Conservation (phyloP, 208 protist genomes). For the Leishmania martiniquensis region DNA sequence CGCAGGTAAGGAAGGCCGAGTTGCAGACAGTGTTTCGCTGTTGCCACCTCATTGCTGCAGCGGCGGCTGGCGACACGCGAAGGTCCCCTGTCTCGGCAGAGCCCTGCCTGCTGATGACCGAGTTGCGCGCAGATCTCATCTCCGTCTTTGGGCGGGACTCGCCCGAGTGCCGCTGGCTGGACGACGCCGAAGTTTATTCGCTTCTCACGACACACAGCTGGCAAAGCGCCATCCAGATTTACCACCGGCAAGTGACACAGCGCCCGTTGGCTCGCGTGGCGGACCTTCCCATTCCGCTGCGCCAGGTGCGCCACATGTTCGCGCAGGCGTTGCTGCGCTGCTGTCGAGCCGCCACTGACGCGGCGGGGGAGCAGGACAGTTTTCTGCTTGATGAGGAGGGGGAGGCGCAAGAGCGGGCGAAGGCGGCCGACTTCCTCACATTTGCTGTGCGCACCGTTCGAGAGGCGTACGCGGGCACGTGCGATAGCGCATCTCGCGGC, state of each 20-base stretch:
- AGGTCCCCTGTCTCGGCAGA: not conserved
- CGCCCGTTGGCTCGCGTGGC: constrained; percentile 41
- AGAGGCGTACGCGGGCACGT: constrained; percentile 21
- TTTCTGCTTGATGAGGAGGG: constrained; percentile 65
- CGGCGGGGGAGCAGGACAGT: not conserved
- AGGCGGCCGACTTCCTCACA: constrained; percentile 9
- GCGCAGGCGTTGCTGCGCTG: constrained; percentile 45
- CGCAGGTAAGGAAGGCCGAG: constrained; percentile 64
- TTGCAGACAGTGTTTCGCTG: constrained; percentile 84
- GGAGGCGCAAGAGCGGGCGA: constrained; percentile 25
- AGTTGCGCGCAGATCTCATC: constrained; percentile 26
- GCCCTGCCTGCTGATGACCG: constrained; percentile 18
- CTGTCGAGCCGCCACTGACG: constrained; percentile 10
- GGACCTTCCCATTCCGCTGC: constrained; percentile 65
- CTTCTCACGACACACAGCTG: constrained; percentile 42
- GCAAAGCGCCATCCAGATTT: constrained; percentile 49
- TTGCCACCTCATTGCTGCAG: constrained; percentile 57
- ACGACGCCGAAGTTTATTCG: constrained; percentile 73
- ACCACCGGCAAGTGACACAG: constrained; percentile 36
- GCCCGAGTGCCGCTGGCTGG: constrained; percentile 66
- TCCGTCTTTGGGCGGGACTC: constrained; percentile 57
- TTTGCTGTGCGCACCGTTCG: constrained; percentile 24
- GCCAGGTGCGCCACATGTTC: constrained; percentile 53
- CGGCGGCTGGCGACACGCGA: not conserved
- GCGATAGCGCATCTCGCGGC: constrained; percentile 29